These are phyloP conservation scores for Crithidia fasciculata DNA, from an alignment of 208 protist genomes.

Conservation along the genomic window DNA sequence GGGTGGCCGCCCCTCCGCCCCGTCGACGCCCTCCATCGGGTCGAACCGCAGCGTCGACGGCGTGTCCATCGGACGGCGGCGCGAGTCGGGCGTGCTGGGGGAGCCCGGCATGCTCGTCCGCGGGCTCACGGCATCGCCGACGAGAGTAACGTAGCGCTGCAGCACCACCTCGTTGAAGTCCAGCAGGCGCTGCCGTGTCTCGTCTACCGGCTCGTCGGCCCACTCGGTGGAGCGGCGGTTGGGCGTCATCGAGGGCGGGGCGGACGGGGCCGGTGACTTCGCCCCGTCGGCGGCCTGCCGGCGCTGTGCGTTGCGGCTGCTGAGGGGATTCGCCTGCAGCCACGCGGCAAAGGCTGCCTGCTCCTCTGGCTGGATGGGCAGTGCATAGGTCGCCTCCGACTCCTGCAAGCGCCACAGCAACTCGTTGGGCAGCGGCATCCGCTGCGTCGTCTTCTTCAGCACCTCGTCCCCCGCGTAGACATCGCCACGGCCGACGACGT, in stretches of 20 bases:
- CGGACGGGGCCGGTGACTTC: neutral
- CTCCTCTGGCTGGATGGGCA: conserved; percentile 37
- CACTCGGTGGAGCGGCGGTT: conserved; percentile 28
- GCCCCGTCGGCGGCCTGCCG: conserved; percentile 3
- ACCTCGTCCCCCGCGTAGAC: conserved; percentile 74
- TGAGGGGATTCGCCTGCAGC: conserved; percentile 52
- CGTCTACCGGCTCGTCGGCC: conserved; percentile 45
- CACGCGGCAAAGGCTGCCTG: conserved; percentile 52
- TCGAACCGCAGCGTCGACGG: conserved; percentile 4
- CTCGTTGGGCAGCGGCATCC: conserved; percentile 48
- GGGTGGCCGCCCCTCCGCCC: neutral
- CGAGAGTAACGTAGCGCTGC: conserved; percentile 62
- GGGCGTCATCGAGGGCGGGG: conserved; percentile 2
- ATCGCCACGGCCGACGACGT: conserved; percentile 61
- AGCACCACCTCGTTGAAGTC: conserved; percentile 66
- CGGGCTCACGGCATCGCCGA: conserved; percentile 52
- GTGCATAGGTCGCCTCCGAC: conserved; percentile 45
- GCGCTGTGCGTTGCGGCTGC: conserved; percentile 34
- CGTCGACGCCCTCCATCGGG: too few relatives aligned
- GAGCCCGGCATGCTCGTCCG: conserved; percentile 28
- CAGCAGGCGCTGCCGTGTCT: conserved; percentile 63
- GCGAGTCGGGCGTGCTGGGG: conserved; percentile 16
- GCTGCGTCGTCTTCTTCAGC: conserved; percentile 36
- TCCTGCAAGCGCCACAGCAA: conserved; percentile 48
- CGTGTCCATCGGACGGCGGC: conserved; percentile 1